Evolutionary conservation across 2,329 filamentous ascomycete genomes (phyloP), one percentile per base, ranked within the genome.

Genomic region (Sporothrix luriei): DNA sequence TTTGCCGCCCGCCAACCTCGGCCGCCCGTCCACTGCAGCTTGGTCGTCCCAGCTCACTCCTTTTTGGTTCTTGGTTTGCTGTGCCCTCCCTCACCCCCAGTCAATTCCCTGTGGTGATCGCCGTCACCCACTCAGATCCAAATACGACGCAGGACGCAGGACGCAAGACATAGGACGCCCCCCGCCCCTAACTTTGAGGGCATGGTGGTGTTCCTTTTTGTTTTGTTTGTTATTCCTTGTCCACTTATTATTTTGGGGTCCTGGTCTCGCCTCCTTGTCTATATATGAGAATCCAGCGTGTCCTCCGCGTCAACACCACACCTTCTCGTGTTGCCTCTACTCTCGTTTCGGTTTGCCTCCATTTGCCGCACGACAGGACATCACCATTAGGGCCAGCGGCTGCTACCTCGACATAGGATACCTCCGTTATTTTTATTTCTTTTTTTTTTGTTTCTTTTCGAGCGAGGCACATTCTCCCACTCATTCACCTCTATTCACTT

Each of bases 1-100:
- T 49, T 64, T 64, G 61, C 61, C 61, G 61, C 61, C 62, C n/a
- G 40, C 1, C n/a, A n/a, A n/a, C n/a, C 38, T 46, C n/a, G n/a
- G 3, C 26, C 51, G 24, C 51, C 3, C 24, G 21, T 54, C 57
- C 21, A 46, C 57, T 62, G 38, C n/a, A 21, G 4, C 38, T 13
- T 38, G 16, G 4, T 59, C 16, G 2, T 59, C 19, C 6, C 19
- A 19, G 29, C 51, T 21, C 49, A 26, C 13, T 51, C 26, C 40
- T 29, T n/a, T 14, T 59, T 43, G 33, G 5, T n/a, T 43, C 55
- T 43, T 61, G 55, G 57, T 38, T 9, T 48, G 21, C 38, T 62
- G 59, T 62, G 38, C 59, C 59, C 9, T 21, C n/a, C n/a, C n/a
- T n/a, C n/a, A n/a, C n/a, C n/a, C n/a, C n/a, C n/a, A n/a, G 54